phyloP scores from a whole-genome alignment of 495 filamentous ascomycete species.

The Sordaria brevicollis region DNA sequence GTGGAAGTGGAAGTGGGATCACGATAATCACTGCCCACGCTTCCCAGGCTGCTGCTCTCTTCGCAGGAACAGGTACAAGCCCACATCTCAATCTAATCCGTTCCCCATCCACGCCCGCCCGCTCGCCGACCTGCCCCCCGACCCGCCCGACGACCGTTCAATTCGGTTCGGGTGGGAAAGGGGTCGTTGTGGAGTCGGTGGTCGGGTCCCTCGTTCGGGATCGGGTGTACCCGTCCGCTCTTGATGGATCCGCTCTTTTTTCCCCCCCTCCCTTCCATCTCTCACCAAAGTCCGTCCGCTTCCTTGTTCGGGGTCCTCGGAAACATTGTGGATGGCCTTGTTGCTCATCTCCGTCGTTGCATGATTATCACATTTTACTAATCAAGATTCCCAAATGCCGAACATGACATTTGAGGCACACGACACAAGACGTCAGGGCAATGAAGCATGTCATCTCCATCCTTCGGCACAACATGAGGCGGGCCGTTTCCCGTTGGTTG shows the following conservation, averaged over 20 bases:
- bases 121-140: background rate
- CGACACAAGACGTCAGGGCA: no score
- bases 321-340: background rate
- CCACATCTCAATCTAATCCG: background rate
- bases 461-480: no score
- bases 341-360: background rate
- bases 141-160: background rate
- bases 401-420: background rate
- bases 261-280: background rate
- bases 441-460: no score
- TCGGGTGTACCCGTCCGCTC: background rate
- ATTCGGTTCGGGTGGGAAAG: background rate
- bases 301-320: background rate
- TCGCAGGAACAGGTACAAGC: background rate
- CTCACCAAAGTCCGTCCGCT: no score
- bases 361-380: background rate
- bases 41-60: background rate
- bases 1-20: background rate
- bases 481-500: background rate
- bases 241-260: background rate
- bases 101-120: background rate
- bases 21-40: background rate
- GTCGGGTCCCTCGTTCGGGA: background rate
- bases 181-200: background rate
- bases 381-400: background rate